A percentile compares a stretch with the other conserved stretches of the same genome.
Evolutionary conservation across 768 basidiomycete genomes (phyloP).

Genomic region (Suillus subaureus): DNA sequence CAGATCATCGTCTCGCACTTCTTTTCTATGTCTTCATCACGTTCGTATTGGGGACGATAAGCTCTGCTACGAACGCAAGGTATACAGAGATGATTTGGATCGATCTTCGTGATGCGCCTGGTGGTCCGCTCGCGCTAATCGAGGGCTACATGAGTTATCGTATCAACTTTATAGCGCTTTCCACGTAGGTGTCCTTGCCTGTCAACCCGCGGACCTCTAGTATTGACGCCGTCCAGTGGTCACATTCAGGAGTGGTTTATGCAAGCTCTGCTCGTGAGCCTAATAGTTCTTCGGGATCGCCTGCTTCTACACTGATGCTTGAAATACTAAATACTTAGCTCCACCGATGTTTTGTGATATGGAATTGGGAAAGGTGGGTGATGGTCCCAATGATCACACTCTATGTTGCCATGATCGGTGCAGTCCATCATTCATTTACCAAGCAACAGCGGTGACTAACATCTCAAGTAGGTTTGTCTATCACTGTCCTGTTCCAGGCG

Average conservation of each 20-base stretch:
- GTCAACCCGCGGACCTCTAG: background rate
- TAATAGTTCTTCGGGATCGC: background rate
- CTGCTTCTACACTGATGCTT: background rate
- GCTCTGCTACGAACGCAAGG: conserved; percentile 24
- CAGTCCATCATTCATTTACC: background rate
- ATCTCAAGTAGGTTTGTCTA: conserved; percentile 17
- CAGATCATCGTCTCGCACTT: conserved; percentile 13
- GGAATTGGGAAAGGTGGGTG: conserved; percentile 16
- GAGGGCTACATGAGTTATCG: conserved; percentile 15
- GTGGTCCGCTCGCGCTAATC: conserved; percentile 17
- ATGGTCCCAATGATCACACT: conserved; percentile 19
- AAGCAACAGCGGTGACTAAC: background rate
- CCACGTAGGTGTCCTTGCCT: conserved; percentile 17
- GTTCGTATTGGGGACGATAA: conserved; percentile 30
- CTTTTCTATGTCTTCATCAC: conserved; percentile 27
- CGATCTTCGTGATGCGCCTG: conserved; percentile 24
- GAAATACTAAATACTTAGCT: background rate
- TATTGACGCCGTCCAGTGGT: conserved; percentile 18
- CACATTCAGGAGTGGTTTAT: conserved; percentile 33
- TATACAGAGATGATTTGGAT: conserved; percentile 42
- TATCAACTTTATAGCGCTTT: conserved; percentile 24
- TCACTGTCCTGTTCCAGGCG: conserved; percentile 17
- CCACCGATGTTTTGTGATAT: conserved; percentile 20
- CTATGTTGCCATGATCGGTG: conserved; percentile 19
- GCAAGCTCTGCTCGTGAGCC: conserved; percentile 25